Conservation (phyloP, 108 stramenopile species). For the Discostella stelligeroides region DNA sequence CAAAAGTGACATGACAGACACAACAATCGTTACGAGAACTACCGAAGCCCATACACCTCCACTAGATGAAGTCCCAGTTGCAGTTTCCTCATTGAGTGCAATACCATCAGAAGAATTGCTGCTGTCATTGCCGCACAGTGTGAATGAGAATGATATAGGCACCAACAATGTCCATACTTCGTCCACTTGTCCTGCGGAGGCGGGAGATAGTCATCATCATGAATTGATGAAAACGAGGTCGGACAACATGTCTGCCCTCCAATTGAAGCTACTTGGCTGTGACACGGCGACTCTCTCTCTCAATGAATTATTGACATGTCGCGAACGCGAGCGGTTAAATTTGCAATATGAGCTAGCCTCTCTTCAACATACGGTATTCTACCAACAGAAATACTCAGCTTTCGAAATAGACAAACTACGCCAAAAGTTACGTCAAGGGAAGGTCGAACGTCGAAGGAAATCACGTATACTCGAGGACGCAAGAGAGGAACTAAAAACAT, state of each 20-base stretch:
- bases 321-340: slow-evolving; percentile 13
- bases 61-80: no score
- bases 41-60: neutral
- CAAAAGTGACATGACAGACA: no score
- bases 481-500: neutral
- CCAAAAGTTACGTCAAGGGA: neutral
- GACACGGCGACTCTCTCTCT: slow-evolving; percentile 21
- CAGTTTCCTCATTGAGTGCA: neutral
- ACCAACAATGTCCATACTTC: neutral
- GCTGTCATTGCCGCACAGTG: neutral
- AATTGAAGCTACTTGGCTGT: slow-evolving; percentile 25
- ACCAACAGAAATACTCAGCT: neutral
- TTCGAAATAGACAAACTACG: slow-evolving; percentile 11
- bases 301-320: slow-evolving; percentile 11
- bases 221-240: no score
- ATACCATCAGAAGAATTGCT: neutral
- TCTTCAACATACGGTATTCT: neutral
- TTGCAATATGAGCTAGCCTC: slow-evolving; percentile 12
- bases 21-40: neutral
- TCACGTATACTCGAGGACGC: slow-evolving; percentile 11
- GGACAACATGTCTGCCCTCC: neutral
- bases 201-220: no score
- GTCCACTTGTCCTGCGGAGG: no score
- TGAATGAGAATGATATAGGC: neutral
- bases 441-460: slow-evolving; percentile 17